These are phyloP conservation scores for Fagus crenata DNA, from an alignment of 306 rosid species.

Conservation along the genomic window DNA sequence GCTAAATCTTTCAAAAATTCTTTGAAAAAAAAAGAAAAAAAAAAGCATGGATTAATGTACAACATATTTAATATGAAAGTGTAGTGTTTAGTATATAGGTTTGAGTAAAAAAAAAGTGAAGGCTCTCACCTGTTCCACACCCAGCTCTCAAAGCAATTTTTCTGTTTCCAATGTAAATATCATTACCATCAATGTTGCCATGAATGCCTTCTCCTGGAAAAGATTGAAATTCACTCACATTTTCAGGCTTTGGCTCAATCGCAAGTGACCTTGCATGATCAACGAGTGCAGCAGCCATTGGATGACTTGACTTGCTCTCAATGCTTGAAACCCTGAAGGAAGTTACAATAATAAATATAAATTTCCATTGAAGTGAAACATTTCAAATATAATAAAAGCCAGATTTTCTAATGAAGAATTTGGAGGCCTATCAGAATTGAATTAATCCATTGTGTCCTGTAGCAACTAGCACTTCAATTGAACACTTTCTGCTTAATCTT, in stretches of 20 bases:
- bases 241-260: conserved; percentile 72
- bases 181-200: conserved; percentile 67
- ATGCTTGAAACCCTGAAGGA: conserved; percentile 82
- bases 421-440: neutral
- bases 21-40: no score
- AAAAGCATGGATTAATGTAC: no score
- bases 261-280: conserved; percentile 75
- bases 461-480: no score
- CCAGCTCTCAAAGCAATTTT: conserved; percentile 65
- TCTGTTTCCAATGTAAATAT: conserved; percentile 73
- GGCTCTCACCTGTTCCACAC: conserved; percentile 56
- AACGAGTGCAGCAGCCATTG: conserved; percentile 81
- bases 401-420: neutral
- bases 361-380: neutral
- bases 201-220: conserved; percentile 90
- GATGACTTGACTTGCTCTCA: conserved; percentile 98
- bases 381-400: neutral
- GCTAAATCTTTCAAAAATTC: neutral
- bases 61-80: no score
- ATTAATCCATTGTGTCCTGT: neutral
- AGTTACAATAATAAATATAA: conserved; percentile 14
- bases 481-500: no score
- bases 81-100: no score
- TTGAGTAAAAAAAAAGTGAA: neutral
- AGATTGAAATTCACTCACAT: conserved; percentile 64